Evolutionary conservation across 2,329 filamentous ascomycete genomes (phyloP), one percentile per base, ranked within the genome.

Genomic region (Tolypocladium paradoxum): DNA sequence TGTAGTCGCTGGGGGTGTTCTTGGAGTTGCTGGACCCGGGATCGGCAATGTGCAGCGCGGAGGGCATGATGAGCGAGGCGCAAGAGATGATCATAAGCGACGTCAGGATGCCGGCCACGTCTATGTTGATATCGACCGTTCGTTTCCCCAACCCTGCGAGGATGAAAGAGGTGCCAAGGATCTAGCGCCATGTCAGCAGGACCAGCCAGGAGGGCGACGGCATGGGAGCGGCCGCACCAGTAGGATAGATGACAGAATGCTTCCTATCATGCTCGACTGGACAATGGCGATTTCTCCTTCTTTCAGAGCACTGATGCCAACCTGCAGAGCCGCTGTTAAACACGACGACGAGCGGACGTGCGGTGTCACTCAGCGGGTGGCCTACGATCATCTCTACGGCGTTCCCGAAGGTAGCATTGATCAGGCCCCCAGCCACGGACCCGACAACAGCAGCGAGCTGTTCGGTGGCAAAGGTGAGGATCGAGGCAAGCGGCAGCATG

Each of bases 231-330:
- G 7, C 12, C 3, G 34, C 16, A 35, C 34, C 34, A 35, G 6
- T 35, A 59, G 8, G 16, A 53, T 38, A 34, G 56, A 58, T 7
- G 54, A 55, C 8, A 58, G 36, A 20, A 57, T 58, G 38, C 52
- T 58, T 27, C 56, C 56, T 37, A 58, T 58, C 55, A 57, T 58
- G 37, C 52, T 58, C 40, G 56, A 56, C 47, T 55, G 53, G 22
- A 58, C 55, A 12, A 58, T 54, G 45, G 49, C 34, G 16, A 54
- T 54, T 20, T 54, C 53, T 27, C 43, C 16, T 36, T 54, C 53
- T 27, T 49, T 51, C 27, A 54, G 27, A 43, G 53, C 53, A 46
- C 53, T 52, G 34, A 54, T 54, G 6, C 53, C 53, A 7, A 54
- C 53, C 34, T 35, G 6, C 34, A 35, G 34, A 35, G 34, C 34